Percentiles rank a stretch among this genome's conserved stretches.
Evolutionary conservation across 768 basidiomycete species (phyloP).

Genomic region (Auricularia auricula-judae): DNA sequence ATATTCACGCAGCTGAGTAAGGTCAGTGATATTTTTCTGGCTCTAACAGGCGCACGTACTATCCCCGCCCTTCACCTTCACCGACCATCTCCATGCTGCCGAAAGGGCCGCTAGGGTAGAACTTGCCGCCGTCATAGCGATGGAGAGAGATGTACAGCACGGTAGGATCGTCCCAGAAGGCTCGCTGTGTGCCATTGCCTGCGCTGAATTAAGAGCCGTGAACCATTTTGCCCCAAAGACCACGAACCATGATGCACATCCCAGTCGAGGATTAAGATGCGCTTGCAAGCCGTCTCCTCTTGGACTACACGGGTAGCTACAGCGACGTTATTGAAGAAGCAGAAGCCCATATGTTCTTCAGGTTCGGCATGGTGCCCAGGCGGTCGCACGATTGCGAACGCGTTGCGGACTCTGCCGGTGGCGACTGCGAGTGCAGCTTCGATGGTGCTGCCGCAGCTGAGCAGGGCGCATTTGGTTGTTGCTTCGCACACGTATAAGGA

Average conservation of each 20-base stretch:
- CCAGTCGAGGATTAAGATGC: conserved; percentile 92
- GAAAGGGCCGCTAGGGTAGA: conserved; percentile 89
- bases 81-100: conserved; percentile 83
- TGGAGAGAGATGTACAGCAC: conserved; percentile 93
- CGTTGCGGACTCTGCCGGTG: conserved; percentile 65
- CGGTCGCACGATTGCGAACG: conserved; percentile 91
- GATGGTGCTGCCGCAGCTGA: conserved; percentile 92
- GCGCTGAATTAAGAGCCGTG: not conserved
- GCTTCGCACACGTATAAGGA: conserved; percentile 86
- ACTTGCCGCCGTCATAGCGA: conserved; percentile 82
- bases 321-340: conserved; percentile 98
- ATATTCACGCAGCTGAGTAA: conserved; percentile 78
- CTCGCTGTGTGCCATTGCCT: conserved; percentile 97
- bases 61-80: conserved; percentile 73
- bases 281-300: conserved; percentile 55
- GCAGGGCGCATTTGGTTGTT: conserved; percentile 72
- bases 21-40: not conserved
- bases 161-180: conserved; percentile 86
- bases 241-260: conserved; percentile 85
- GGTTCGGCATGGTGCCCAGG: conserved; percentile 99
- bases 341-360: conserved; percentile 97
- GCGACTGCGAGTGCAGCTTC: conserved; percentile 85
- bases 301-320: conserved; percentile 81
- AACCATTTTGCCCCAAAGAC: not conserved
- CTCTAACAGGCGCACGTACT: conserved; percentile 38